Conservation (phyloP, 805 yeast species). For the Phaffomyces opuntiae region DNA sequence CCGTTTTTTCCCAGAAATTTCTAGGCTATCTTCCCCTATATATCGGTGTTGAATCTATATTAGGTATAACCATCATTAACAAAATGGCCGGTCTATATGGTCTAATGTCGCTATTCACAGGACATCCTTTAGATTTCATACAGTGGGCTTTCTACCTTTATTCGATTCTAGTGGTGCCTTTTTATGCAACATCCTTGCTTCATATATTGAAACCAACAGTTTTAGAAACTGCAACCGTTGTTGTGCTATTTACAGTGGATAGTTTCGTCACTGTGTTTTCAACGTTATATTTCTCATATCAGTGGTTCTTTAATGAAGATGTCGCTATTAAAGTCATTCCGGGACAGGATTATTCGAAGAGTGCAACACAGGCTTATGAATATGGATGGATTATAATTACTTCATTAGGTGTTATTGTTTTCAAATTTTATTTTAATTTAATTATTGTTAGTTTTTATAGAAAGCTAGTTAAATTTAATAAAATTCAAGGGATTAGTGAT, state of each 20-base stretch:
- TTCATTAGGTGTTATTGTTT: slow-evolving; percentile 38
- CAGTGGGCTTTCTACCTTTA: slow-evolving; percentile 77
- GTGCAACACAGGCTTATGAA: slow-evolving; percentile 57
- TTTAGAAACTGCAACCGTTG: slow-evolving; percentile 54
- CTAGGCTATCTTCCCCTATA: slow-evolving; percentile 71
- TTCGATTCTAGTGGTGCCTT: slow-evolving; percentile 55
- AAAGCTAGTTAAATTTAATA: slow-evolving; percentile 43
- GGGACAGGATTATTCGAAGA: slow-evolving; percentile 27
- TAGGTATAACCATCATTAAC: slow-evolving; percentile 72
- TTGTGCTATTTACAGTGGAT: slow-evolving; percentile 59
- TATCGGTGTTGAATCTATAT: slow-evolving; percentile 77
- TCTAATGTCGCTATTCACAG: slow-evolving; percentile 75
- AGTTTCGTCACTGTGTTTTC: slow-evolving; percentile 60
- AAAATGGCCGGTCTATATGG: slow-evolving; percentile 90
- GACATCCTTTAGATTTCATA: slow-evolving; percentile 74
- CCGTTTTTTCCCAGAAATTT: slow-evolving; percentile 28
- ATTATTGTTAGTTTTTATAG: slow-evolving; percentile 54
- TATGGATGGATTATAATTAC: slow-evolving; percentile 48
- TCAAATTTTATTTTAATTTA: slow-evolving; percentile 55
- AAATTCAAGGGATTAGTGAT: slow-evolving; percentile 29
- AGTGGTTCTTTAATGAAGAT: slow-evolving; percentile 63
- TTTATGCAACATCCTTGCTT: slow-evolving; percentile 53
- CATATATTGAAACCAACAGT: slow-evolving; percentile 48
- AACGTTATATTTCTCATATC: slow-evolving; percentile 63
- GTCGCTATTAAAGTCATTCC: slow-evolving; percentile 17